These are phyloP conservation scores for Yamadazyma spencermartinsiae DNA, from an alignment of 1,139 yeast species.

Conservation along the genomic window DNA sequence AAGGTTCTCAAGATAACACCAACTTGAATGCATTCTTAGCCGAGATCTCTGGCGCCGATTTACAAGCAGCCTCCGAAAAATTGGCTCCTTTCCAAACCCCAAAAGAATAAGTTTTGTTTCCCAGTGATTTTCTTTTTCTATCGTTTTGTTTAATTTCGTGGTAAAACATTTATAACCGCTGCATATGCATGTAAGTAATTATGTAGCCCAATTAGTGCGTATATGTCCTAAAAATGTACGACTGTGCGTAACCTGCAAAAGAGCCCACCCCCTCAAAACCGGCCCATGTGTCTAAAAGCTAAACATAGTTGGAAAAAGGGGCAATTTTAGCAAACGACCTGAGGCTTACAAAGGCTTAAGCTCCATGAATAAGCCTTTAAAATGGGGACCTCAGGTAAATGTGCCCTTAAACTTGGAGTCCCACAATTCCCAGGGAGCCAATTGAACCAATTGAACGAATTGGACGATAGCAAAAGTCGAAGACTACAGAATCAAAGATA, in stretches of 20 bases:
- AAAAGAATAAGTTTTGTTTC: not conserved
- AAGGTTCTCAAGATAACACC: slow-evolving; percentile 81
- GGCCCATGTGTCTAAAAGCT: not conserved
- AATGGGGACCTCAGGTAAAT: no score
- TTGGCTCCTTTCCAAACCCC: slow-evolving; percentile 6
- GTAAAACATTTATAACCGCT: not conserved
- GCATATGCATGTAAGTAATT: not conserved
- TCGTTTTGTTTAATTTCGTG: not conserved
- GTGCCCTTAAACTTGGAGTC: no score
- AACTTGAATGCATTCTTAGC: slow-evolving; percentile 78
- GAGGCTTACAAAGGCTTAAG: not conserved
- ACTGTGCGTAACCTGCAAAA: slow-evolving; percentile 1
- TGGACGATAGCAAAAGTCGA: no score
- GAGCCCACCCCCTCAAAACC: not conserved
- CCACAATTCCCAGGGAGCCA: no score
- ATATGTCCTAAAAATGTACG: not conserved
- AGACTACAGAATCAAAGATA: no score
- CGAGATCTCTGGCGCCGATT: slow-evolving; percentile 51
- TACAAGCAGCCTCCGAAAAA: slow-evolving; percentile 46
- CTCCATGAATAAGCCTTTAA: no score
- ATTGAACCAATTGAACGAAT: no score
- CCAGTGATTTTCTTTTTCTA: not conserved
- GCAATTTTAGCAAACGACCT: not conserved
- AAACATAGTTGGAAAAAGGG: not conserved
- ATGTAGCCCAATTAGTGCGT: not conserved